These are phyloP conservation scores for Hericium rajendrae DNA, from an alignment of 768 basidiomycete species.

Conservation along the genomic window DNA sequence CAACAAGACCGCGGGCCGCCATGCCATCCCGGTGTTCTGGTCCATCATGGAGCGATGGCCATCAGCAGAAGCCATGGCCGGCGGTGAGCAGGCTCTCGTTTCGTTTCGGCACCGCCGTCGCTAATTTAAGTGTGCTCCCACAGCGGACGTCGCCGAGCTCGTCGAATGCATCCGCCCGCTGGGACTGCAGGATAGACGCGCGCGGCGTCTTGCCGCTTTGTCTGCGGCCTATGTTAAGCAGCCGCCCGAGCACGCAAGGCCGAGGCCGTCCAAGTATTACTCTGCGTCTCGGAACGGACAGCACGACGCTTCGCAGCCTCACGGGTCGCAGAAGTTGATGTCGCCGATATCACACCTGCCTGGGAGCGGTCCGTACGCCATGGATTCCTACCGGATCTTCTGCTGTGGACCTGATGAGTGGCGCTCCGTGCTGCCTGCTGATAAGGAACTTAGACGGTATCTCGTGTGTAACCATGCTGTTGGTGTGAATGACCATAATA, in stretches of 20 bases:
- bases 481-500: neutral
- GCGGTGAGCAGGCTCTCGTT: conserved; percentile 31
- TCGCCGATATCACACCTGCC: conserved; percentile 48
- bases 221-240: conserved; percentile 42
- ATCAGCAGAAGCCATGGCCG: conserved; percentile 41
- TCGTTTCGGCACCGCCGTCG: neutral
- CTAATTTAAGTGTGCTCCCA: neutral
- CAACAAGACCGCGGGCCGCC: conserved; percentile 58
- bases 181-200: conserved; percentile 50
- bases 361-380: conserved; percentile 60
- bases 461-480: conserved; percentile 34
- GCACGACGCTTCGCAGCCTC: conserved; percentile 19
- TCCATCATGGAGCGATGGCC: conserved; percentile 47
- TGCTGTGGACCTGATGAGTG: conserved; percentile 41
- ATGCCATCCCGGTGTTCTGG: conserved; percentile 60
- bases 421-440: conserved; percentile 51
- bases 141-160: conserved; percentile 38
- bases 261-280: neutral
- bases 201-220: conserved; percentile 43
- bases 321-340: conserved; percentile 21
- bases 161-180: conserved; percentile 38
- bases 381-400: conserved; percentile 72
- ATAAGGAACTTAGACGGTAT: conserved; percentile 63
- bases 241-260: conserved; percentile 20
- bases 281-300: neutral